A percentile compares a stretch with the other conserved stretches of the same genome.
Evolutionary conservation across 495 filamentous ascomycete species (phyloP).

Genomic region (Tetracladium setigerum): DNA sequence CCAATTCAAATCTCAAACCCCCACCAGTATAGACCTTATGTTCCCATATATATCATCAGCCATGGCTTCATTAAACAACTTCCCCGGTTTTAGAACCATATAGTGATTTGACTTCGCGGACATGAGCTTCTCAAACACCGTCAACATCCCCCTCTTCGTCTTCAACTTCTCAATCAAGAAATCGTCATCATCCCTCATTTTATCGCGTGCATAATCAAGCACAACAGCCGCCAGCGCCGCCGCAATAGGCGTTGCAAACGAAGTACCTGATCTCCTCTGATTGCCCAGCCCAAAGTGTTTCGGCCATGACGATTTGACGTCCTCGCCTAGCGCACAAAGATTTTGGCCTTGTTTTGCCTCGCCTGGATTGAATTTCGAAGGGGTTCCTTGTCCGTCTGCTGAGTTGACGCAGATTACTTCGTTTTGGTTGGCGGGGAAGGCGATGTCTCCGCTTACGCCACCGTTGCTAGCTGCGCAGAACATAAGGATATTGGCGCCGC

Average conservation of each 20-base stretch:
- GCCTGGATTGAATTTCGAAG: constrained; percentile 1
- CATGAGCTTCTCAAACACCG: constrained; percentile 1
- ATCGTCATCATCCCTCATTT: background rate
- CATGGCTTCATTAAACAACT: background rate
- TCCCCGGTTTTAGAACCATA: background rate
- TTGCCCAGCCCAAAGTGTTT: too few relatives aligned
- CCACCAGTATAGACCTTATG: background rate
- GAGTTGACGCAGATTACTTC: constrained; percentile 4
- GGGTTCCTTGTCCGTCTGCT: background rate
- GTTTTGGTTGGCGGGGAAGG: background rate
- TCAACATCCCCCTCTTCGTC: background rate
- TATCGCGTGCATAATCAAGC: constrained; percentile 11
- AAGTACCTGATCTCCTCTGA: constrained; percentile 3
- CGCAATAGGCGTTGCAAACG: constrained; percentile 15
- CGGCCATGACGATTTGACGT: constrained; percentile 4
- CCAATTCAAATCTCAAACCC: background rate
- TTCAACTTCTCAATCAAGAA: background rate
- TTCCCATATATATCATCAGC: background rate
- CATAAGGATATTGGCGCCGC: constrained; percentile 2
- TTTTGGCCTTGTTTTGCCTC: background rate
- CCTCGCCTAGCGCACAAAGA: constrained; percentile 1
- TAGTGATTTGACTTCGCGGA: background rate
- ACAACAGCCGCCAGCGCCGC: constrained; percentile 14
- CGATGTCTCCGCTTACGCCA: constrained; percentile 1
- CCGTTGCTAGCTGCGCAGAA: constrained; percentile 16